Evolutionary conservation across 2,329 filamentous ascomycete genomes (phyloP).

Genomic region (Colletotrichum theobromicola): DNA sequence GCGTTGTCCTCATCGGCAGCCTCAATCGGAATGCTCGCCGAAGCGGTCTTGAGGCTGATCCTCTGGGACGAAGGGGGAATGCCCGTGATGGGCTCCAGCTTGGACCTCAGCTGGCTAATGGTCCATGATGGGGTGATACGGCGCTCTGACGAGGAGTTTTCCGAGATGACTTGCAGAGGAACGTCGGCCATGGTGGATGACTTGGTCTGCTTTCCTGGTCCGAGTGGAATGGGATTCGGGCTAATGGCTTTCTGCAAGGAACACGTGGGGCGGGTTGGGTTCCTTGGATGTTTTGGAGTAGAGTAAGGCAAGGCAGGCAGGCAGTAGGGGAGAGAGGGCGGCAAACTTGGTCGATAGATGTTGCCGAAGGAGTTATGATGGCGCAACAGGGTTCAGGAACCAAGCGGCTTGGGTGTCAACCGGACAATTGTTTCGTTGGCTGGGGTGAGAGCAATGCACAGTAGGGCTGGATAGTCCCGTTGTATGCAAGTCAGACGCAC

Average conservation of each 20-base stretch:
- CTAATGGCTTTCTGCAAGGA: conserved; percentile 21
- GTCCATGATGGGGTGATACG: conserved; percentile 93
- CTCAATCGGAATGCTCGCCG: conserved; percentile 68
- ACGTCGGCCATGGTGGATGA: conserved; percentile 69
- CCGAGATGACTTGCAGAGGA: conserved; percentile 75
- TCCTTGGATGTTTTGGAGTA: background rate
- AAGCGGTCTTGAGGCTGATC: conserved; percentile 71
- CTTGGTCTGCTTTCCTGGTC: conserved; percentile 5
- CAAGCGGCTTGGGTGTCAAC: background rate
- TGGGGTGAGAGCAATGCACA: background rate
- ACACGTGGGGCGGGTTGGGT: conserved; percentile 24
- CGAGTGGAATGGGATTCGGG: background rate
- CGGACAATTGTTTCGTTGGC: conserved; percentile 12
- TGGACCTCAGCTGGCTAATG: conserved; percentile 80
- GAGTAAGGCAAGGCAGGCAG: background rate
- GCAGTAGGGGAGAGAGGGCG: background rate
- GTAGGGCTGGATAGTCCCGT: conserved; percentile 18
- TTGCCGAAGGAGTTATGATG: background rate
- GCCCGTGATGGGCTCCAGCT: conserved; percentile 92
- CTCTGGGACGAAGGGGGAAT: conserved; percentile 82
- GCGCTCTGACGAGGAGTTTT: conserved; percentile 83
- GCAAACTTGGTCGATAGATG: background rate
- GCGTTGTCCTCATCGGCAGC: conserved; percentile 76
- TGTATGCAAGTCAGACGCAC: conserved; percentile 20
- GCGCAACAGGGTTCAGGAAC: conserved; percentile 6